phyloP scores from a whole-genome alignment of 1,139 yeast genomes.

The Dujonia santamariae region DNA sequence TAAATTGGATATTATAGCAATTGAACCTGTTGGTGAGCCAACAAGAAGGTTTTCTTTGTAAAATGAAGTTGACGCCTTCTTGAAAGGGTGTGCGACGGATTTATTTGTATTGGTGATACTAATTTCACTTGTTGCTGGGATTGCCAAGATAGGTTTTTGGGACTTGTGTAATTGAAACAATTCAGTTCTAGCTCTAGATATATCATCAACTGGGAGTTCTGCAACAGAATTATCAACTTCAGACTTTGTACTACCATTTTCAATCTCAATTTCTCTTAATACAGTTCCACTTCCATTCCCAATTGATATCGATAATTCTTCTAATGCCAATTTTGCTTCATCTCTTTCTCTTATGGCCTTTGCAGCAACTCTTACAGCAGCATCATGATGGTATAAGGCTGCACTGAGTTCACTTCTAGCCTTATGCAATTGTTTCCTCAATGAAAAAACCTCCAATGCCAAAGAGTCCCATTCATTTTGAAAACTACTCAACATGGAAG shows the following conservation, averaged over 20 bases:
- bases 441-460: conserved; percentile 74
- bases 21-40: conserved; percentile 22
- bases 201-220: conserved; percentile 17
- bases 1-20: conserved; percentile 17
- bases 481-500: conserved; percentile 67
- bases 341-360: conserved; percentile 71
- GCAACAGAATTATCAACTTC: not conserved
- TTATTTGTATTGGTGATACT: conserved; percentile 8
- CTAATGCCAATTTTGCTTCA: conserved; percentile 60
- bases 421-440: conserved; percentile 66
- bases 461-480: conserved; percentile 92
- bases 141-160: conserved; percentile 25
- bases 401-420: conserved; percentile 73
- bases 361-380: conserved; percentile 85
- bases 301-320: conserved; percentile 38
- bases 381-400: conserved; percentile 82
- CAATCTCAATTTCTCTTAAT: not conserved
- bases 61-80: conserved; percentile 13
- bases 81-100: conserved; percentile 13
- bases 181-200: conserved; percentile 32
- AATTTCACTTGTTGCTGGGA: conserved; percentile 19
- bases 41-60: conserved; percentile 17
- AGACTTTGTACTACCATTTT: not conserved
- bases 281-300: conserved; percentile 15
- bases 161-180: conserved; percentile 43